Base-by-base conservation (phyloP, 1,139 yeast species). In the Candida buenavistaensis region DNA sequence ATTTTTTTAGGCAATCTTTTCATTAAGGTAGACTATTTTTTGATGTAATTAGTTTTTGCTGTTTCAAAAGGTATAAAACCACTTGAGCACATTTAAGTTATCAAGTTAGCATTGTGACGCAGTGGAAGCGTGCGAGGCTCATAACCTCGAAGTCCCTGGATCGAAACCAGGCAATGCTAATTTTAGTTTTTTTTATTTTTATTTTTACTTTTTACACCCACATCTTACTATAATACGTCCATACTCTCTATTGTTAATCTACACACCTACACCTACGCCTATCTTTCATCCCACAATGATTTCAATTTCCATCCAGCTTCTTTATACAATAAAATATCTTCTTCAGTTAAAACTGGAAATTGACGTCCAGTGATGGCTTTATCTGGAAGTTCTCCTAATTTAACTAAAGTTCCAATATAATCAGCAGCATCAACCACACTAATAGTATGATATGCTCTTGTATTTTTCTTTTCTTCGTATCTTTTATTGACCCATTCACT, bases 51-150 rank as follows among this genome's bases (percentile, higher is more conserved):
- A n/a, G n/a, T n/a, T n/a, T n/a, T n/a, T n/a, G n/a, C n/a, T n/a
- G n/a, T n/a, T n/a, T n/a, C n/a, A n/a, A n/a, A n/a, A n/a, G n/a
- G n/a, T n/a, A n/a, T n/a, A n/a, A n/a, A n/a, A n/a, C n/a, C n/a
- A n/a, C n/a, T n/a, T n/a, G n/a, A n/a, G n/a, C n/a, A n/a, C n/a
- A n/a, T n/a, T n/a, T n/a, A n/a, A n/a, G n/a, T n/a, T n/a, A n/a
- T n/a, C 12, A 32, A 28, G 17, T 22, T 40, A 68, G 86, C 87
- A 85, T 80, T 79, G 89, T 85, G 94, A 92, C 95, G 95, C 95
- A 86, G 95, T 80, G 95, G 95, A 84, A 86, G 95, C 95, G 95
- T 94, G 95, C 95, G 83, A 95, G 94, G 94, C 94, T 84, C 94
- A 87, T 88, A 88, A 88, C 96, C 96, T 96, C 86, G 95, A 87